These are phyloP conservation scores for Gracilaria gracilis DNA, from an alignment of 23 red algal species.

Conservation along the genomic window DNA sequence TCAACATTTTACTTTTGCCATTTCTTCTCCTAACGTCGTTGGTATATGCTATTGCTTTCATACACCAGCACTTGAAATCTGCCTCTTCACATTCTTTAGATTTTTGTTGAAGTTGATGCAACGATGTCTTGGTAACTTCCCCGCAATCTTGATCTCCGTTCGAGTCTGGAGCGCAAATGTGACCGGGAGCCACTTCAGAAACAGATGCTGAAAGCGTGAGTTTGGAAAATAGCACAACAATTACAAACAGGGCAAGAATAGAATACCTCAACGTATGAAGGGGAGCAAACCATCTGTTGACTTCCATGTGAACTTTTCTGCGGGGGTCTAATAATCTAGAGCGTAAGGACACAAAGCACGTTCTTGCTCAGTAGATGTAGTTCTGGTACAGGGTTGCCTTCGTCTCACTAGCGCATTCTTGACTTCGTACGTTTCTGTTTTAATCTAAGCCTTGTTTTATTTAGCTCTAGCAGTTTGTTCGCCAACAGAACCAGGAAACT, in stretches of 20 bases:
- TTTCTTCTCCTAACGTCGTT: slow-evolving; percentile 37
- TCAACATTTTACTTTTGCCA: slow-evolving; percentile 11
- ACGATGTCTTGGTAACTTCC: background rate
- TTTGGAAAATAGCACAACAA: background rate
- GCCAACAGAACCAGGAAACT: background rate
- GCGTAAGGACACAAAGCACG: background rate
- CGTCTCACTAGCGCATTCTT: too few relatives aligned
- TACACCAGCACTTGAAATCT: slow-evolving; percentile 48
- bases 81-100: background rate
- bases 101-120: background rate
- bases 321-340: background rate
- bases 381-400: background rate
- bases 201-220: background rate
- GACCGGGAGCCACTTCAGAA: background rate
- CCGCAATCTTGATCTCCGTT: background rate
- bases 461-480: background rate
- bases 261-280: background rate
- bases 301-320: background rate
- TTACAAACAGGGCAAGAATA: background rate
- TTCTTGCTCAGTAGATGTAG: background rate
- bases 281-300: background rate
- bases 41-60: slow-evolving; percentile 46
- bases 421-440: too few relatives aligned
- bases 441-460: too few relatives aligned
- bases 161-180: background rate